phyloP scores from a whole-genome alignment of 257 asterid genomes.

The Osmanthus fragrans region DNA sequence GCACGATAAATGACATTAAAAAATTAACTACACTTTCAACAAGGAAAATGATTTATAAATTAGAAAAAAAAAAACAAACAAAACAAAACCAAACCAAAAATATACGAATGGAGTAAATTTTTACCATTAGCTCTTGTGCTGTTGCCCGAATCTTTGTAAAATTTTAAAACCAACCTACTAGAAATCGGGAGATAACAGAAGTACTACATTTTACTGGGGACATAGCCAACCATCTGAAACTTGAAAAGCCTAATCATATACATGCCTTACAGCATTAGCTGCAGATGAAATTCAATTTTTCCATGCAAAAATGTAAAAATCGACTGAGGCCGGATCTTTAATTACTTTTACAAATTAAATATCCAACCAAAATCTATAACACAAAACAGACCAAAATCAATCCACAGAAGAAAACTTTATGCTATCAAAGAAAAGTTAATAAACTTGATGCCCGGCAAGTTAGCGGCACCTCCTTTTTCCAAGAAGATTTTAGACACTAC shows the following conservation, averaged over 20 bases:
- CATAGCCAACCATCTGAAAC: not conserved
- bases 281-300: not conserved
- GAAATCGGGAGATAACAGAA: not conserved
- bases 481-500: slow-evolving; percentile 3
- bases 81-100: no score
- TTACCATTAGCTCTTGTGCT: no score
- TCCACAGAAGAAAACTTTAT: slow-evolving; percentile 19
- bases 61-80: no score
- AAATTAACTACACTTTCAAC: no score
- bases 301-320: not conserved
- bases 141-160: not conserved
- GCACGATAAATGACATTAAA: no score
- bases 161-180: not conserved
- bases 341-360: not conserved
- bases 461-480: slow-evolving; percentile 34
- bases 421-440: slow-evolving; percentile 34
- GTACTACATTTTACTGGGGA: not conserved
- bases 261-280: not conserved
- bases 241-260: not conserved
- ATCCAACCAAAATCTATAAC: not conserved
- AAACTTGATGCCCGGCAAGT: slow-evolving; percentile 48
- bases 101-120: no score
- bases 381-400: not conserved
- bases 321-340: not conserved
- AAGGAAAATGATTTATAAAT: no score